Conservation (phyloP, 495 filamentous ascomycete species). For the Neurospora sp. region DNA sequence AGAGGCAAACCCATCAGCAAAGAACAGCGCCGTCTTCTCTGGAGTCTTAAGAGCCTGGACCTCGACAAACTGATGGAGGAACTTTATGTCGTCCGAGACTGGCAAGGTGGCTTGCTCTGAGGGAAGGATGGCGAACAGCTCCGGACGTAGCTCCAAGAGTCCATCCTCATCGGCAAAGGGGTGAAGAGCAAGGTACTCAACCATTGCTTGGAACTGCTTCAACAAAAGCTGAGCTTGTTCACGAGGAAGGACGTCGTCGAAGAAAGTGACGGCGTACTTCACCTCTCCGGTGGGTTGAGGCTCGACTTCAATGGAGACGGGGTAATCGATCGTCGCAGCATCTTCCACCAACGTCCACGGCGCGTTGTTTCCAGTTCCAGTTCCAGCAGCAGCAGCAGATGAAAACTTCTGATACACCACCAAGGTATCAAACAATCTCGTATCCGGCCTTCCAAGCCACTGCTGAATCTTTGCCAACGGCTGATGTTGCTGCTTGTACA, state of each 20-base stretch:
- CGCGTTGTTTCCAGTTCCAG: not conserved
- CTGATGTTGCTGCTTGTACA: constrained; percentile 59
- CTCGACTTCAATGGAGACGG: constrained; percentile 64
- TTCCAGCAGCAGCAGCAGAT: not conserved
- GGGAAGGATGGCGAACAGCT: constrained; percentile 46
- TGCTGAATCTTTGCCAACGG: constrained; percentile 58
- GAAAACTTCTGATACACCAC: constrained; percentile 63
- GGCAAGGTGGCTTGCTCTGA: constrained; percentile 37
- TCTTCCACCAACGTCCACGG: constrained; percentile 26
- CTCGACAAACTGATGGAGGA: constrained; percentile 59
- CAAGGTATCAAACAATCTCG: constrained; percentile 64
- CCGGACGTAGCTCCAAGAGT: constrained; percentile 9
- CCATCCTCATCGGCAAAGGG: constrained; percentile 20
- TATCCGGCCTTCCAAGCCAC: constrained; percentile 47
- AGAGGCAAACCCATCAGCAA: constrained; percentile 33
- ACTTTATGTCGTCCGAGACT: constrained; percentile 16
- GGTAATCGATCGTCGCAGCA: constrained; percentile 43
- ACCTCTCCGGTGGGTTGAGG: constrained; percentile 35
- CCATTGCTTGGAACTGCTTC: constrained; percentile 47
- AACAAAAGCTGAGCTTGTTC: constrained; percentile 54
- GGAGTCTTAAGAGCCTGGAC: constrained; percentile 28
- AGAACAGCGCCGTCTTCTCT: constrained; percentile 47
- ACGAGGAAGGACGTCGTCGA: constrained; percentile 45
- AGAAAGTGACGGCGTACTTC: constrained; percentile 51
- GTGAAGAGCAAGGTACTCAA: constrained; percentile 34